Percentiles rank a stretch among this genome's conserved stretches.
Conservation (phyloP, 1,284 basidiomycete species). For the Cystobasidium slooffiae region DNA sequence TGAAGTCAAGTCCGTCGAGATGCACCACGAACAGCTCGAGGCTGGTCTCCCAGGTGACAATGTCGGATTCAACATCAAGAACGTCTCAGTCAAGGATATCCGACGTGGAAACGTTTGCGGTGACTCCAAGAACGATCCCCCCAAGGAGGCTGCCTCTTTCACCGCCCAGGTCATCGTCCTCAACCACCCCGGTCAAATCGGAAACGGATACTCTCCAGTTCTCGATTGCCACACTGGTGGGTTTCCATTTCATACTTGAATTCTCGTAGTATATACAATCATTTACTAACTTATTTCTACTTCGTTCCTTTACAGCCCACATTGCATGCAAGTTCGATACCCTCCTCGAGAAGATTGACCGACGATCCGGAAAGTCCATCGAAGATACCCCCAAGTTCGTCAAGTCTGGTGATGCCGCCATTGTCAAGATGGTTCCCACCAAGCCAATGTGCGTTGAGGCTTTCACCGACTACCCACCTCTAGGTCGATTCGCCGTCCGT, state of each 20-base stretch:
- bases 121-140: constrained; percentile 99
- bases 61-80: constrained; percentile 94
- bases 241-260: no score
- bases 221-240: constrained; percentile 92
- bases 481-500: constrained; percentile 87
- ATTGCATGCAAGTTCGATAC: constrained; percentile 99
- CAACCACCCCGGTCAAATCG: constrained; percentile 99
- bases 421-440: constrained; percentile 87
- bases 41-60: constrained; percentile 98
- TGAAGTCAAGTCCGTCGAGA: constrained; percentile 98
- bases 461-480: constrained; percentile 97
- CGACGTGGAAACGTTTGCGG: constrained; percentile 98
- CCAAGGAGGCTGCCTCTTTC: constrained; percentile 99
- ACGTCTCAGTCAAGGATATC: constrained; percentile 99
- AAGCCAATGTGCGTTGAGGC: constrained; percentile 98
- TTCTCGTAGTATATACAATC: no score
- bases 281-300: no score
- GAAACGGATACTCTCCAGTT: constrained; percentile 95
- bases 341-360: constrained; percentile 98
- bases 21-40: constrained; percentile 99
- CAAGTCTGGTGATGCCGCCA: constrained; percentile 88
- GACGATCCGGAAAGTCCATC: constrained; percentile 91
- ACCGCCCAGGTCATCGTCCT: constrained; percentile 99
- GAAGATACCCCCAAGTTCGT: constrained; percentile 92
- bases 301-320: constrained; percentile 57